These are phyloP conservation scores for Rosellinia necatrix DNA, from an alignment of 2,329 filamentous ascomycete genomes.

Conservation along the genomic window DNA sequence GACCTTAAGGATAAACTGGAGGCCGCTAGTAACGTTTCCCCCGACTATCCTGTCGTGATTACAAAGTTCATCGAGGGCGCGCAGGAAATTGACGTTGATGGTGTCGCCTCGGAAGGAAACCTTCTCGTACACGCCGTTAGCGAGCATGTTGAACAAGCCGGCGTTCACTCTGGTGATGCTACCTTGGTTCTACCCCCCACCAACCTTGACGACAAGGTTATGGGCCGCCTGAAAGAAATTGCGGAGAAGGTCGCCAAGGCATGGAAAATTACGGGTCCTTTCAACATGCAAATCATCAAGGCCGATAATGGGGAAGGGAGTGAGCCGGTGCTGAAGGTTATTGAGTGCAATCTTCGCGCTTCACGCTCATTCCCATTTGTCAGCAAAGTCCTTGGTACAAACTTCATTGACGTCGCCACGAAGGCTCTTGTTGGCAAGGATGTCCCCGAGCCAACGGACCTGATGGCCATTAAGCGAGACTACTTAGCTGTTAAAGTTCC, in stretches of 20 bases:
- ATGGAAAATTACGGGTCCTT: constrained; percentile 95
- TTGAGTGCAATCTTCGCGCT: constrained; percentile 96
- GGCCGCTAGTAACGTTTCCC: constrained; percentile 86
- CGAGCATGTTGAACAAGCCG: constrained; percentile 95
- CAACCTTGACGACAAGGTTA: constrained; percentile 74
- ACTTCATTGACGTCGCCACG: constrained; percentile 96
- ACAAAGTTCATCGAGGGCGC: constrained; percentile 98
- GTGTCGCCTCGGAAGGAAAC: constrained; percentile 83
- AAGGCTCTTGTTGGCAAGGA: constrained; percentile 86
- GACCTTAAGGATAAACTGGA: constrained; percentile 95
- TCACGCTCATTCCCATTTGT: constrained; percentile 98
- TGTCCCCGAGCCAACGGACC: constrained; percentile 82
- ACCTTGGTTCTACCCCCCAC: constrained; percentile 89
- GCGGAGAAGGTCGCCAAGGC: constrained; percentile 95
- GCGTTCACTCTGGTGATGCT: constrained; percentile 97
- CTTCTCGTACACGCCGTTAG: constrained; percentile 90
- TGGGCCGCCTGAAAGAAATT: constrained; percentile 92
- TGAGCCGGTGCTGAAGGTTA: constrained; percentile 84
- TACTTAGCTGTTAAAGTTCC: constrained; percentile 97
- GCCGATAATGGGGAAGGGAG: constrained; percentile 76
- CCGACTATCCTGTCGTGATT: constrained; percentile 97
- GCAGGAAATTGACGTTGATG: constrained; percentile 95
- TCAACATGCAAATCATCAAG: constrained; percentile 99
- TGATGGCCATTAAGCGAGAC: constrained; percentile 87
- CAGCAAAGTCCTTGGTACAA: constrained; percentile 92